Evolutionary conservation across 225 moss, liverwort and hornwort genomes (phyloP).

Genomic region (Asterella californica): DNA sequence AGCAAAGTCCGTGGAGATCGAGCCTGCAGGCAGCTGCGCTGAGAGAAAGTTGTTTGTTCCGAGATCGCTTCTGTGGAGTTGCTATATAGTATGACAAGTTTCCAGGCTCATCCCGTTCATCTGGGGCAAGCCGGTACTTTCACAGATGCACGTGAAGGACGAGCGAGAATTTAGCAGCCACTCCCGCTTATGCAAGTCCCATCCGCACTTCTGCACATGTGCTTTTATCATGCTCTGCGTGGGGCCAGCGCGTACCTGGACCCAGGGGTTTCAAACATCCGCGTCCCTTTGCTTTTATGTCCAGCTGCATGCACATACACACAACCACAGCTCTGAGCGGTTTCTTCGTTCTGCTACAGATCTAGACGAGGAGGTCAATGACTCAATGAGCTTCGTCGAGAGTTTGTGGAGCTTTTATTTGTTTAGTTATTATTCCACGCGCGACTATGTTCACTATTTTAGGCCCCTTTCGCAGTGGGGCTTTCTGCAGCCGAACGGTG

Average conservation of each 20-base stretch:
- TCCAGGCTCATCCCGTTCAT: not conserved
- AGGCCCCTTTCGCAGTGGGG: too few relatives aligned
- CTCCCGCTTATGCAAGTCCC: not conserved
- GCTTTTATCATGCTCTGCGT: not conserved
- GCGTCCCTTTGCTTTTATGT: not conserved
- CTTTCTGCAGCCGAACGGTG: too few relatives aligned
- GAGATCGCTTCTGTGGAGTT: not conserved
- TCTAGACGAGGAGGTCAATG: too few relatives aligned
- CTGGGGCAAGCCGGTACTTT: not conserved
- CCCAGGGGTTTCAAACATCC: not conserved
- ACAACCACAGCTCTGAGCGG: too few relatives aligned
- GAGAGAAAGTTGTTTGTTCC: not conserved
- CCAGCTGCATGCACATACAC: not conserved
- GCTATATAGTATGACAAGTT: not conserved
- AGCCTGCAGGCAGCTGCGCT: not conserved
- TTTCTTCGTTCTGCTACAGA: too few relatives aligned
- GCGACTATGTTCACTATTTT: too few relatives aligned
- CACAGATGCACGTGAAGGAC: conserved; percentile 5
- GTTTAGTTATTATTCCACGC: too few relatives aligned
- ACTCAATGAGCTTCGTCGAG: too few relatives aligned
- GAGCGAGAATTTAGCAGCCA: not conserved
- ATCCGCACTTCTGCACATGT: not conserved
- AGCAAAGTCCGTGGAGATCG: not conserved
- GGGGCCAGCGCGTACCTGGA: not conserved
- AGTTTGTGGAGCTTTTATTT: too few relatives aligned